Evolutionary conservation across 345 rosid species (phyloP), one percentile per base, ranked within the genome.

Genomic region (Citrus medica): DNA sequence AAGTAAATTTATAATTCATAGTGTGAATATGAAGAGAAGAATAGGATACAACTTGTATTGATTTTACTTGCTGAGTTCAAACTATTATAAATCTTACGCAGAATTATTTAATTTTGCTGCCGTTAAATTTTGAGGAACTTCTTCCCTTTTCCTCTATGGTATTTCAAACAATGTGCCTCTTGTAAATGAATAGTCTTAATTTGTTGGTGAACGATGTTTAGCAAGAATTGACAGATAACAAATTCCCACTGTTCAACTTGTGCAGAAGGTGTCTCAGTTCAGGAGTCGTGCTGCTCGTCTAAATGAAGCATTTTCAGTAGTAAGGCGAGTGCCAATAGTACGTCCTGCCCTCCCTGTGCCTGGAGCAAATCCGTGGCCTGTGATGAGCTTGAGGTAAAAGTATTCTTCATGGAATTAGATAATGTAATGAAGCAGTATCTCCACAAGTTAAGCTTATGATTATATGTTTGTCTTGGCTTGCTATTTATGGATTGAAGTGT

Each of bases 301-400:
- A 58, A 92, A 94, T 6, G 97, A 96, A 80, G 98, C 99, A 0
- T 94, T 94, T 79, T 92, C 97, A 4, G 92, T 88, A 63, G 93
- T 88, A 85, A 89, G 86, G 83, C 89, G 97, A 53, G 93, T 92
- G 74, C 98, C 98, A 2, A 84, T 91, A 13, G 86, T 87, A 35
- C 86, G 97, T 35, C 97, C 99, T 59, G 78, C 94, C 60, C 82
- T 94, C 16, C 97, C 97, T 0, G 81, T 89, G 22, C 75, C 90
- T 55, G 93, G 89, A 42, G 83, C 87, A 76, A 88, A 90, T 81
- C 86, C 93, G 37, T 96, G 97, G 98, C 93, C 98, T 62, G 90
- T 87, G 83, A 85, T 92, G 97, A 84, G 89, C 79, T 77, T 92
- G 85, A 86, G 97, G 85, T 95, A 70, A 86, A 74, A 33, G 60